Evolutionary conservation across 768 basidiomycete species (phyloP).

Genomic region (Terana coerulea): DNA sequence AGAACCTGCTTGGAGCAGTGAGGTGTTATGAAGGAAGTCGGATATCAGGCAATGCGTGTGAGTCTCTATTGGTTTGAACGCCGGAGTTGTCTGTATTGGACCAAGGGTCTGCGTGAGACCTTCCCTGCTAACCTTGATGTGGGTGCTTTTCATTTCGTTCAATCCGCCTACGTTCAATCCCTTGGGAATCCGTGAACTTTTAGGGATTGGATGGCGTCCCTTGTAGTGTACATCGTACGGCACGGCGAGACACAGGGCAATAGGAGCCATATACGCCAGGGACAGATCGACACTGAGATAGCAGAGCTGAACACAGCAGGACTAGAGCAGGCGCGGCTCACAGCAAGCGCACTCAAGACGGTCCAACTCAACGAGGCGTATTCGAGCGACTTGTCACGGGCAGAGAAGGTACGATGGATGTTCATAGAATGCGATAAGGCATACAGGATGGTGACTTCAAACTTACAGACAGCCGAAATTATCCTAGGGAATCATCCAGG

Average conservation of each 20-base stretch:
- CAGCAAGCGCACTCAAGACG: conserved; percentile 49
- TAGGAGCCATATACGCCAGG: conserved; percentile 60
- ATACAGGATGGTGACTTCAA: background rate
- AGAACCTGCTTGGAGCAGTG: too few relatives aligned
- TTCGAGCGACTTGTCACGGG: conserved; percentile 71
- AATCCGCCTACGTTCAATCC: too few relatives aligned
- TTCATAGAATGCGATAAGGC: too few relatives aligned
- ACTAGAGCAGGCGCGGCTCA: conserved; percentile 50
- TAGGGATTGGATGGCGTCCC: conserved; percentile 91
- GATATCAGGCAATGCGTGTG: too few relatives aligned
- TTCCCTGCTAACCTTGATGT: too few relatives aligned
- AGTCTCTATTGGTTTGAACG: too few relatives aligned
- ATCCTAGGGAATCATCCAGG: conserved; percentile 55
- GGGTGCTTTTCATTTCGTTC: too few relatives aligned
- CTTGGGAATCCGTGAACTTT: too few relatives aligned
- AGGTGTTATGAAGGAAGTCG: too few relatives aligned
- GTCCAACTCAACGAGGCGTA: conserved; percentile 57
- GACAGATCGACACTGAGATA: conserved; percentile 69
- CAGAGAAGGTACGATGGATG: conserved; percentile 47
- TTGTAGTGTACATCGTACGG: conserved; percentile 34
- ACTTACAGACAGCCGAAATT: conserved; percentile 60
- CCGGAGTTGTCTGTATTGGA: too few relatives aligned
- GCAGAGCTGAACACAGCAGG: conserved; percentile 64
- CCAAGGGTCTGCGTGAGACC: too few relatives aligned
- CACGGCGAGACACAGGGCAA: conserved; percentile 81